These are phyloP conservation scores for Wallacemonas sp. DNA, from an alignment of 208 protist species.

Conservation along the genomic window DNA sequence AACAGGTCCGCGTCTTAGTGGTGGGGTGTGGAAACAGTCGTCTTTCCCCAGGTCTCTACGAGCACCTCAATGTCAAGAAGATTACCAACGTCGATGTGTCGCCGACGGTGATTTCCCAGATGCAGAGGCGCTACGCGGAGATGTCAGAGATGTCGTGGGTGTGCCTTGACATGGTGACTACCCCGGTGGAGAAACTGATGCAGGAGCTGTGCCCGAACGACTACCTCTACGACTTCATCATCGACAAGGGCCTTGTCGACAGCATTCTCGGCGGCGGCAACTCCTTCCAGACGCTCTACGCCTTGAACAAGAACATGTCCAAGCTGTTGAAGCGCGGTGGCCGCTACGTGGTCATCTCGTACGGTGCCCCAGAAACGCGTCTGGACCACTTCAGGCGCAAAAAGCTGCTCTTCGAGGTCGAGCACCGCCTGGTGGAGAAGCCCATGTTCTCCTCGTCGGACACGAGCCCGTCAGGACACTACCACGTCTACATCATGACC, in stretches of 20 bases:
- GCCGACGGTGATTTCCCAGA: slow-evolving; percentile 85
- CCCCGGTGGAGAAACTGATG: slow-evolving; percentile 77
- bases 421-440: slow-evolving; percentile 88
- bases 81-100: slow-evolving; percentile 92
- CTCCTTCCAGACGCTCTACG: slow-evolving; percentile 90
- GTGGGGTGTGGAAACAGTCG: slow-evolving; percentile 92
- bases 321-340: slow-evolving; percentile 88
- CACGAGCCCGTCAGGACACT: slow-evolving; percentile 74
- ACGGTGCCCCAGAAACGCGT: slow-evolving; percentile 88
- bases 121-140: slow-evolving; percentile 84
- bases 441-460: slow-evolving; percentile 83
- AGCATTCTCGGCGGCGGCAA: slow-evolving; percentile 85
- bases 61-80: slow-evolving; percentile 83
- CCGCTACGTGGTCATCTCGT: slow-evolving; percentile 83
- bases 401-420: slow-evolving; percentile 85
- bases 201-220: slow-evolving; percentile 79
- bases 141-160: slow-evolving; percentile 91
- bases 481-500: slow-evolving; percentile 93
- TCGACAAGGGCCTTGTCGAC: slow-evolving; percentile 91
- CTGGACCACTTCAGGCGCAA: slow-evolving; percentile 91
- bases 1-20: slow-evolving; percentile 81
- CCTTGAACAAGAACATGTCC: slow-evolving; percentile 89
- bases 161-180: slow-evolving; percentile 75
- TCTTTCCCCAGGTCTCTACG: slow-evolving; percentile 80
- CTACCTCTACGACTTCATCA: slow-evolving; percentile 87